These are phyloP conservation scores for Podospora conica DNA, from an alignment of 495 filamentous ascomycete species.

Conservation along the genomic window DNA sequence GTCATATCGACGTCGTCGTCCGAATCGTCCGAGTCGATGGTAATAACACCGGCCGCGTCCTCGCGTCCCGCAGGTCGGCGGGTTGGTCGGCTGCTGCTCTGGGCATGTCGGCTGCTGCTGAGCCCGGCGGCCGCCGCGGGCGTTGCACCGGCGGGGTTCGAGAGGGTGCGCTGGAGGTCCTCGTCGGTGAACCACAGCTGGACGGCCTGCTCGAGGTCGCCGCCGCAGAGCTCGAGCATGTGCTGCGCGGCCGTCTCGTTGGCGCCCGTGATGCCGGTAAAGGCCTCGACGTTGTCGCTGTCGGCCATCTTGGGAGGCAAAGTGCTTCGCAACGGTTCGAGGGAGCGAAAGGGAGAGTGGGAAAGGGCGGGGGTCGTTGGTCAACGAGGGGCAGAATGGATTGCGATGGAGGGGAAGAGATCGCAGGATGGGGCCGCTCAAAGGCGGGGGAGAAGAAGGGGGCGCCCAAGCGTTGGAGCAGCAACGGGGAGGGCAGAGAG, in stretches of 20 bases:
- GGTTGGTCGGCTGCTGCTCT: slow-evolving; percentile 13
- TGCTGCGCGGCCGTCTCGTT: slow-evolving; percentile 58
- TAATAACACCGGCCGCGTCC: slow-evolving; percentile 57
- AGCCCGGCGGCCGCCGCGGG: slow-evolving; percentile 24
- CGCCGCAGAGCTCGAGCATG: slow-evolving; percentile 77
- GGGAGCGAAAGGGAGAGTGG: not conserved
- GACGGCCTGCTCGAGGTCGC: slow-evolving; percentile 76
- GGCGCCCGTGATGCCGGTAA: slow-evolving; percentile 63
- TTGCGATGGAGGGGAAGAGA: not conserved
- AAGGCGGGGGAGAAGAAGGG: not conserved
- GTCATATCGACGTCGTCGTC: slow-evolving; percentile 52
- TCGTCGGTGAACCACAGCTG: slow-evolving; percentile 83
- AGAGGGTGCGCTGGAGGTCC: slow-evolving; percentile 49
- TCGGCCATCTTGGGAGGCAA: slow-evolving; percentile 62
- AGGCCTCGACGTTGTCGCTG: slow-evolving; percentile 45
- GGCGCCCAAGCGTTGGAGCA: not conserved
- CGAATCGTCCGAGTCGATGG: slow-evolving; percentile 61
- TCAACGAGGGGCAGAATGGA: not conserved
- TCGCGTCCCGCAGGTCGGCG: slow-evolving; percentile 34
- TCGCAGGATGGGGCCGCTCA: not conserved
- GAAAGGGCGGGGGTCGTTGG: not conserved
- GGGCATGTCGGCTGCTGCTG: slow-evolving; percentile 15
- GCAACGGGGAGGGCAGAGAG: not conserved
- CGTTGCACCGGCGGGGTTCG: slow-evolving; percentile 37
- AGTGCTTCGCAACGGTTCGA: too few species aligned